Base-by-base conservation (phyloP, 2,329 filamentous ascomycete genomes). In the Nemania abortiva region DNA sequence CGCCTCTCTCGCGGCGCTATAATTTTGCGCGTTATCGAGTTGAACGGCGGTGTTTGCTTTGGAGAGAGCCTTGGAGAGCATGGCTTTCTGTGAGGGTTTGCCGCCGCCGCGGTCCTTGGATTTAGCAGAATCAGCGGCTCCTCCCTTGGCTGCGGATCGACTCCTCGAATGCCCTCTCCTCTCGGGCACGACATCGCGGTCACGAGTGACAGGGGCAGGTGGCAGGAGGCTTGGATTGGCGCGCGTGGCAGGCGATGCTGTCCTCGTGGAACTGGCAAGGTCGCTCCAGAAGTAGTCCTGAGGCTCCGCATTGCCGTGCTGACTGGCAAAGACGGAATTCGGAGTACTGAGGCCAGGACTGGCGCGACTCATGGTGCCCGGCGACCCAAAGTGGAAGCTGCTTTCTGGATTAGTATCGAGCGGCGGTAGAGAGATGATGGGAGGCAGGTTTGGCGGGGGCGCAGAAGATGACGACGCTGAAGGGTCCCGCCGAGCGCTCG, bases 41-140 rank as follows among this genome's bases (percentile, higher is more conserved):
- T 98, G 88, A 29, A 99, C 96, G 24, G 96, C 96, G 13, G 93
- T 95, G 77, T 99, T 98, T 58, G 96, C 96, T 82, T 98, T 97
- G 78, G 97, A 92, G 63, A 99, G 84, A 0, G 96, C 96, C 75
- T 92, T 93, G n/a, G 95, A 97, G 42, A 99, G 87, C 95, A 98
- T 98, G 11, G 91, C 92, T 84, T 98, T 98, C 79, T 98, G 92
- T 1, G 92, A 94, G 15, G 89, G 88, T 42, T 82, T 81, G 24
- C 81, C 76, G 20, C 81, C 76, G 54, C 75, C 74, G 39, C 79
- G 79, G 49, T 77, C 79, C 24, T 75, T 75, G 3, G 79, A 79
- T 42, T 79, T 80, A 7, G 78, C 80, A 6, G 82, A 82, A 63
- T 86, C 84, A 22, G 77, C 76, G 74, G 84, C 85, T 42, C 81